Evolutionary conservation across 495 filamentous ascomycete genomes (phyloP), one percentile per base, ranked within the genome.

Genomic region (Delitschia confertaspora): DNA sequence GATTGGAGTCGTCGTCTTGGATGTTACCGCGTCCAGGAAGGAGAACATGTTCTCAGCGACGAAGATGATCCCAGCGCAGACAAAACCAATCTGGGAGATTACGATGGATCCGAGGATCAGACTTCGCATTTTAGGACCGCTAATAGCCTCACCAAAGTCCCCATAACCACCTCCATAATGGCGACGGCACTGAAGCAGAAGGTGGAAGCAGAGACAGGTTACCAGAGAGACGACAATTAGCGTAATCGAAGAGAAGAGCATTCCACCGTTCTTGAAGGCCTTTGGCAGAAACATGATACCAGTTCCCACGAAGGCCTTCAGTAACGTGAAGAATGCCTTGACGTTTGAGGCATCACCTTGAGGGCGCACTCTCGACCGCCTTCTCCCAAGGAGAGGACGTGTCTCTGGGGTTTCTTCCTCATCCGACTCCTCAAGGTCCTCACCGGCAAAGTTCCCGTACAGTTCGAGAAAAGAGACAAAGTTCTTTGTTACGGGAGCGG

Each of bases 241-340:
- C 6, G 74, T 69, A 25, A 82, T 53, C 0, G 70, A 74, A 0
- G 75, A 79, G 53, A 82, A 82, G 10, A 82, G 57, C n/a, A 82
- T 65, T 14, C 78, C 78, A 17, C 78, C 78, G 49, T 81, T 80
- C 49, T 69, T 69, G 56, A 81, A 82, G 1, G 78, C 78, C 46
- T 78, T 80, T 8, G 78, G 78, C 14, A 82, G 60, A 52, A 81
- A 81, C 73, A 81, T 76, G 58, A 81, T 78, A 16, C 77, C 77
- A 0, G 77, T 81, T 14, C 77, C 77, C 35, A 81, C 60, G 47
- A 81, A 81, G 2, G 77, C 75, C 47, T 82, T 82, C 14, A 82
- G 46, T 18, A 80, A 58, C 3, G 77, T 81, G 53, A 83, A 82
- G 60, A 83, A 83, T 4, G 80, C 75, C 60, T 76, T 76, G 11